Evolutionary conservation across 75 land plant species (phyloP).

Genomic region (Picea sitchensis): DNA sequence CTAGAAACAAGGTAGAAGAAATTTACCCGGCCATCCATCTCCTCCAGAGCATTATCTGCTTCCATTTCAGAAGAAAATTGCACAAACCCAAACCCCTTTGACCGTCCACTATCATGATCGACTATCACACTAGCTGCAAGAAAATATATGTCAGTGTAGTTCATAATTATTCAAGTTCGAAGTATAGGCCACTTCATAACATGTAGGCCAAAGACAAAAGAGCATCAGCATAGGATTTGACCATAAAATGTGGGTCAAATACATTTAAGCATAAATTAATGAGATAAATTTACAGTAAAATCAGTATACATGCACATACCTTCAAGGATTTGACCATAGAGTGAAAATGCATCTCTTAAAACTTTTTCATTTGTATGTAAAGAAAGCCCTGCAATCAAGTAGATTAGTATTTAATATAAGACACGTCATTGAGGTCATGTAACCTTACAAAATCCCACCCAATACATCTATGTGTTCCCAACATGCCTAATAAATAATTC

Average conservation of each 20-base stretch:
- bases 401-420: neutral
- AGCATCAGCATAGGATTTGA: neutral
- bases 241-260: neutral
- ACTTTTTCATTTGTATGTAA: slow-evolving; percentile 44
- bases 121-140: slow-evolving; percentile 42
- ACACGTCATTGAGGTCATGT: neutral
- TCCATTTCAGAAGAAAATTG: slow-evolving; percentile 39
- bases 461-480: neutral
- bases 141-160: neutral
- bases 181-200: neutral
- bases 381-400: slow-evolving; percentile 37
- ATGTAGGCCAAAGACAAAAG: neutral
- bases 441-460: neutral
- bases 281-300: neutral
- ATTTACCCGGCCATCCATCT: slow-evolving; percentile 44
- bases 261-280: neutral
- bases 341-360: slow-evolving; percentile 34
- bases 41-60: slow-evolving; percentile 28
- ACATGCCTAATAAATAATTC: neutral
- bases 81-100: slow-evolving; percentile 85
- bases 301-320: slow-evolving; percentile 17
- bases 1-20: neutral
- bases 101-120: slow-evolving; percentile 38
- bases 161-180: neutral
- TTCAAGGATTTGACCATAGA: slow-evolving; percentile 39